phyloP scores from a whole-genome alignment of 495 filamentous ascomycete species.

The Hypomontagnella submonticulosa region DNA sequence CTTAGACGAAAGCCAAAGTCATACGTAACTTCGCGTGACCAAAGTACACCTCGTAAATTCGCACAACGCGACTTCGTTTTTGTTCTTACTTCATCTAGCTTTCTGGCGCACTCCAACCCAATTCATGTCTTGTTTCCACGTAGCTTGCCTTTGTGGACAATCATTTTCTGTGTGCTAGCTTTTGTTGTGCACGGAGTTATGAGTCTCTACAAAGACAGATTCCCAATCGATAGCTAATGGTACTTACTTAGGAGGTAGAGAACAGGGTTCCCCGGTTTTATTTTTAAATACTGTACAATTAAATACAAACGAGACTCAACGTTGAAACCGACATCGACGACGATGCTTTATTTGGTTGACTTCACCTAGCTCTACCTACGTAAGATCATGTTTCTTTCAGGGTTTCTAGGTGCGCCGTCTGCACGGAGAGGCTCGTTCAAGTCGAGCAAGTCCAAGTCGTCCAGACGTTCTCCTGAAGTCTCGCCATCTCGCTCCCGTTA shows the following conservation, averaged over 20 bases:
- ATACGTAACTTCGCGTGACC: background rate
- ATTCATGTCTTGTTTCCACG: background rate
- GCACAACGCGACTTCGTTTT: background rate
- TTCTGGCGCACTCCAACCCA: background rate
- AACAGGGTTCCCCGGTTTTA: slow-evolving; percentile 13
- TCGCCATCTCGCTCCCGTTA: slow-evolving; percentile 32
- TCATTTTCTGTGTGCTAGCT: background rate
- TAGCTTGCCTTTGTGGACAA: background rate
- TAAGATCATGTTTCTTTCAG: slow-evolving; percentile 39
- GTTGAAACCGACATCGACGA: slow-evolving; percentile 11
- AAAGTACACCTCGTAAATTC: background rate
- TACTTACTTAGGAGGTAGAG: no score
- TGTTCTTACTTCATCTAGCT: no score
- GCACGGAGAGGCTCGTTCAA: slow-evolving; percentile 32
- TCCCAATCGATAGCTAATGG: slow-evolving; percentile 25
- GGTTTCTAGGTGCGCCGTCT: slow-evolving; percentile 28
- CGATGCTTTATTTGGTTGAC: slow-evolving; percentile 23
- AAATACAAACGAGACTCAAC: slow-evolving; percentile 19
- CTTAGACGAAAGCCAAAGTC: background rate
- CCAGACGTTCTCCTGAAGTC: slow-evolving; percentile 33
- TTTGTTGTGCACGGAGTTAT: slow-evolving; percentile 4
- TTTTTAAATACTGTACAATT: slow-evolving; percentile 12
- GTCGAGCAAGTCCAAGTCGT: slow-evolving; percentile 30
- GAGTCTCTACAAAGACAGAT: slow-evolving; percentile 11
- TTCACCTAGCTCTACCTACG: slow-evolving; percentile 3